Evolutionary conservation across 306 rosid species (phyloP), one percentile per base, ranked within the genome.

Genomic region (Dalbergia cochinchinensis): DNA sequence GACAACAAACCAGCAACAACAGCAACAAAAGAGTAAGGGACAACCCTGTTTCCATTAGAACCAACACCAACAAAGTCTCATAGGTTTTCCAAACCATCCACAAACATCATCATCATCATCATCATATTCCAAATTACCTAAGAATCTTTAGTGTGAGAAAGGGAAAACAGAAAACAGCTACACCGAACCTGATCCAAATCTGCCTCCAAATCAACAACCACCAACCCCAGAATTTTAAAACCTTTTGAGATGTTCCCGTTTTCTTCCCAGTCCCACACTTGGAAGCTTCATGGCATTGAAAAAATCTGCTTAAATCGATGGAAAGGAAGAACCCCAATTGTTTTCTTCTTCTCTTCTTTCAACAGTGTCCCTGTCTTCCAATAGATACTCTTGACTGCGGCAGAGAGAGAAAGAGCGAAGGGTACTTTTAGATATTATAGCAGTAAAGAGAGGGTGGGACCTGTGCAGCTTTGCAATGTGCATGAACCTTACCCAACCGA

Each of bases 1-100:
- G 62, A 68, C 15, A 71, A 45, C 8, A 78, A 75, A 82, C 12
- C 13, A 85, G 33, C 65, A 85, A 59, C 47, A 78, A 59, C 5
- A 44, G 13, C 18, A 71, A 55, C 42, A 72, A 4, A 33, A 14
- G 35, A 53, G 5, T 15, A 51, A 5, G 26, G 6, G 11, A 15
- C 22, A 54, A 7, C 16, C 22, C 20, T 54, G 9, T 61, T 74
- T 60, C 69, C 80, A 75, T 75, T 37, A 37, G 41, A 3, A 37
- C 41, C 41, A 22, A 63, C 72, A 18, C 74, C n/a, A 53, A 82
- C 44, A 53, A 65, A 82, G 50, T 69, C 75, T 37, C 20, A 16
- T n/a, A 54, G 20, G 5, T 8, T 47, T 51, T 39, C 31, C 45
- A n/a, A 68, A 60, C 5, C 60, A 75, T 18, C 59, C 12, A 14